A percentile compares a stretch with the other conserved stretches of the same genome.
Evolutionary conservation across 2,329 filamentous ascomycete species (phyloP).

Genomic region (Zelopaecilomyces penicillatus): DNA sequence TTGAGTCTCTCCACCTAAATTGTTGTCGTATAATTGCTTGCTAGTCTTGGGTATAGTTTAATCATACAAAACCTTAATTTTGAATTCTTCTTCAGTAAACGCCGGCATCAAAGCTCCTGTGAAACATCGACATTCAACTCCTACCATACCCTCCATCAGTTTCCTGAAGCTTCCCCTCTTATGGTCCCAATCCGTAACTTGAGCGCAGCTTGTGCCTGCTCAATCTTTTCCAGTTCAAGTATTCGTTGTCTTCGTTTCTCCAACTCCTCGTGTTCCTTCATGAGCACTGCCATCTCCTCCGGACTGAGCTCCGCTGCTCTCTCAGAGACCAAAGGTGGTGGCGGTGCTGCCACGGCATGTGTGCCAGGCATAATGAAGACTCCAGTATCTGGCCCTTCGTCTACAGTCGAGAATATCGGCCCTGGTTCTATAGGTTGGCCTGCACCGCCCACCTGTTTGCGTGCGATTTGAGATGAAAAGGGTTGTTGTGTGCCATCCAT

Average conservation of each 20-base stretch:
- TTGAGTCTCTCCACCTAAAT: too few relatives aligned
- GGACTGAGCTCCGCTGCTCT: background rate
- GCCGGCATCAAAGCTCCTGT: too few relatives aligned
- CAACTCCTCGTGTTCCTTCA: slow-evolving; percentile 2
- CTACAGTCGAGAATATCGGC: background rate
- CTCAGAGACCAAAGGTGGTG: background rate
- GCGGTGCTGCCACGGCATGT: background rate
- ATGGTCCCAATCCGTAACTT: background rate
- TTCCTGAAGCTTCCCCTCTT: background rate
- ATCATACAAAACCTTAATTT: too few relatives aligned
- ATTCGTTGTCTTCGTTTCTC: slow-evolving; percentile 2
- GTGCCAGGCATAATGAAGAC: background rate
- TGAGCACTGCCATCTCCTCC: slow-evolving; percentile 1
- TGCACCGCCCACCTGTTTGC: background rate
- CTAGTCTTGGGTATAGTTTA: too few relatives aligned
- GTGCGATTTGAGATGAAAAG: background rate
- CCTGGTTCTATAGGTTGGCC: background rate
- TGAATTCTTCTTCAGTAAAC: too few relatives aligned
- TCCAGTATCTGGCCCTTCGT: background rate
- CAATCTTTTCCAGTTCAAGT: slow-evolving; percentile 5
- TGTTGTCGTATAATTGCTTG: too few relatives aligned
- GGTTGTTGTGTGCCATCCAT: background rate
- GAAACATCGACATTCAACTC: background rate
- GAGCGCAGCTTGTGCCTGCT: slow-evolving; percentile 2
- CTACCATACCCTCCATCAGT: background rate